These are phyloP conservation scores for Diaporthe sp. DNA, from an alignment of 2,329 filamentous ascomycete genomes.

Conservation along the genomic window DNA sequence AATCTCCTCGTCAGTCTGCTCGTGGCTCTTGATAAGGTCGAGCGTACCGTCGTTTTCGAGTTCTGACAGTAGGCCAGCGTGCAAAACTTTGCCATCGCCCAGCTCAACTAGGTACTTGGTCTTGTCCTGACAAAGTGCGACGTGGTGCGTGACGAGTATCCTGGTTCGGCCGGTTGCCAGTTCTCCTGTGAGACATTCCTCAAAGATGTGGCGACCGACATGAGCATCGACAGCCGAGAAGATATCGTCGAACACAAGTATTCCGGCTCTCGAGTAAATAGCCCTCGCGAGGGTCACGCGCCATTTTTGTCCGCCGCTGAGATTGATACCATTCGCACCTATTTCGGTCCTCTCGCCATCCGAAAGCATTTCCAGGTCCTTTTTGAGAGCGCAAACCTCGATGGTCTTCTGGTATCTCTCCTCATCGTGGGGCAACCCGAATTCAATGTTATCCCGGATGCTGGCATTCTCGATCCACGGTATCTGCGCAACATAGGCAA, in stretches of 20 bases:
- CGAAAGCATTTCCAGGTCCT: slow-evolving; percentile 81
- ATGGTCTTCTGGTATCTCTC: slow-evolving; percentile 80
- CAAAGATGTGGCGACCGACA: slow-evolving; percentile 83
- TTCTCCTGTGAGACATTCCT: slow-evolving; percentile 80
- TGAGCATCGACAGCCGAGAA: slow-evolving; percentile 88
- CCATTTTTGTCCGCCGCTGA: slow-evolving; percentile 89
- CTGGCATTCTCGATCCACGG: slow-evolving; percentile 90
- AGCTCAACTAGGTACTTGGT: slow-evolving; percentile 83
- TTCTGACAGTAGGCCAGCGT: slow-evolving; percentile 77
- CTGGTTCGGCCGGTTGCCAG: slow-evolving; percentile 79
- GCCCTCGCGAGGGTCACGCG: slow-evolving; percentile 84
- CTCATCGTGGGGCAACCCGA: slow-evolving; percentile 78
- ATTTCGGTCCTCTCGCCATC: slow-evolving; percentile 87
- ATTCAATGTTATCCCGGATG: slow-evolving; percentile 83
- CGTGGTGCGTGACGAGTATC: slow-evolving; percentile 86
- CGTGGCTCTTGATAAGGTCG: slow-evolving; percentile 69
- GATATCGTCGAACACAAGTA: slow-evolving; percentile 85
- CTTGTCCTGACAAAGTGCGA: slow-evolving; percentile 77
- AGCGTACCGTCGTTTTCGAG: slow-evolving; percentile 70
- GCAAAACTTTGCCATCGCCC: slow-evolving; percentile 75
- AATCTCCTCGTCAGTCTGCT: slow-evolving; percentile 61
- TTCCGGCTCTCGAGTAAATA: slow-evolving; percentile 82
- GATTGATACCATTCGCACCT: slow-evolving; percentile 86
- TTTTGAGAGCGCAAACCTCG: slow-evolving; percentile 79
- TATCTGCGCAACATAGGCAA: slow-evolving; percentile 84